Evolutionary conservation across 495 filamentous ascomycete genomes (phyloP), one percentile per base, ranked within the genome.

Genomic region (Annulohypoxylon bovei): DNA sequence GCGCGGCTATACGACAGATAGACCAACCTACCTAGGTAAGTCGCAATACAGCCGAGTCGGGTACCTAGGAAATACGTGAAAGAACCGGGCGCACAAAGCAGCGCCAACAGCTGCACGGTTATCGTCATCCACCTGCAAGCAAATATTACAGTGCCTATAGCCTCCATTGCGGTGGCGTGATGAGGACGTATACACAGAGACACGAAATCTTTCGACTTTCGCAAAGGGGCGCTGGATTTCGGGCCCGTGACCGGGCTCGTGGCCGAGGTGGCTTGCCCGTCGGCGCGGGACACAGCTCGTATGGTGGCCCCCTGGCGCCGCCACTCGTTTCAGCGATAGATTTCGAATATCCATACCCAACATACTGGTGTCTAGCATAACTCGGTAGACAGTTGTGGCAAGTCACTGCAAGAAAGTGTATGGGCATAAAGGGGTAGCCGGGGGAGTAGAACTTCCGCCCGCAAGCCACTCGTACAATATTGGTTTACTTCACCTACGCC

Each of bases 31-130:
- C 16, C 39, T 42, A 42, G 39, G 39, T 42, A 42, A 72, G 33
- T 37, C 33, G 62, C 70, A 72, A 70, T 73, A 73, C 70, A 73
- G 70, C 70, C 70, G 70, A 70, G 66, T 66, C 70, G 70, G 70
- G 62, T 69, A 73, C 65, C 61, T 28, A 62, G 70, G 66, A 60
- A 62, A 69, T 69, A 68, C 53, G 66, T 69, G 66, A 62, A 68
- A 62, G 66, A 70, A 73, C 70, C 70, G 70, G 70, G 62, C 70
- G 47, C 42, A 49, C 40, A 63, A 46, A 37, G 4, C 53, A 55
- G 16, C 67, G 47, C 61, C 64, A 68, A 35, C 63, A 73, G 70
- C 55, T 73, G 70, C 66, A 73, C 66, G 66, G 66, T 73, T 73
- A 70, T 70, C 70, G 70, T 69, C 65, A 68, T 65, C 50, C 61